Conservation (phyloP, 1,284 basidiomycete species). For the Pterulicium gracile region DNA sequence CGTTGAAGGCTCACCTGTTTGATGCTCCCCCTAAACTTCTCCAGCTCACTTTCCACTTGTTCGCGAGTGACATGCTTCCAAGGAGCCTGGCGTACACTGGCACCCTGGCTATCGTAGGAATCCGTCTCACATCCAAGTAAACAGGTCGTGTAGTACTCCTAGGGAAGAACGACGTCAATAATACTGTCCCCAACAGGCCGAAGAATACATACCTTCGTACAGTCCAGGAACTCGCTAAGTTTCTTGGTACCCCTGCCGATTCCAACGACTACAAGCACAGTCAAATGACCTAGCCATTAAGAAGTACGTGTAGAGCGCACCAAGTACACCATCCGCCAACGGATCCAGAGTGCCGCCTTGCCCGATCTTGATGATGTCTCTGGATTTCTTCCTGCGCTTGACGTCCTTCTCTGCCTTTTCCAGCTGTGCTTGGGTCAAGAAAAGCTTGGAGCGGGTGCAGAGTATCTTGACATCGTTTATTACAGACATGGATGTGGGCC, state of each 20-base stretch:
- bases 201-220: conserved; percentile 75
- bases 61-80: conserved; percentile 82
- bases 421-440: conserved; percentile 52
- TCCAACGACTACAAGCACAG: conserved; percentile 61
- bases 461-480: conserved; percentile 83
- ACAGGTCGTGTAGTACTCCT: conserved; percentile 91
- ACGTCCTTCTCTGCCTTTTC: conserved; percentile 28
- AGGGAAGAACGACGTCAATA: too few species aligned
- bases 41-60: conserved; percentile 60
- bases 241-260: conserved; percentile 88
- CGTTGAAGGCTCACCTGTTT: conserved; percentile 42
- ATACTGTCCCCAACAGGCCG: too few species aligned
- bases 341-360: conserved; percentile 96
- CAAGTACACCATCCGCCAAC: conserved; percentile 87
- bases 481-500: conserved; percentile 84
- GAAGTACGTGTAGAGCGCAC: conserved; percentile 26
- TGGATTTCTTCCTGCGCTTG: conserved; percentile 24
- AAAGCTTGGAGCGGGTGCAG: conserved; percentile 69
- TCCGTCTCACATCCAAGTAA: conserved; percentile 93
- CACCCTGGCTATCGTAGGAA: conserved; percentile 86
- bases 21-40: conserved; percentile 82
- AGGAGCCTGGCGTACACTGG: conserved; percentile 62
- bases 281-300: background rate
- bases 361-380: conserved; percentile 64
- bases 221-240: conserved; percentile 77